Evolutionary conservation across 2,329 filamentous ascomycete species (phyloP).

Genomic region (Fusarium nisikadoi): DNA sequence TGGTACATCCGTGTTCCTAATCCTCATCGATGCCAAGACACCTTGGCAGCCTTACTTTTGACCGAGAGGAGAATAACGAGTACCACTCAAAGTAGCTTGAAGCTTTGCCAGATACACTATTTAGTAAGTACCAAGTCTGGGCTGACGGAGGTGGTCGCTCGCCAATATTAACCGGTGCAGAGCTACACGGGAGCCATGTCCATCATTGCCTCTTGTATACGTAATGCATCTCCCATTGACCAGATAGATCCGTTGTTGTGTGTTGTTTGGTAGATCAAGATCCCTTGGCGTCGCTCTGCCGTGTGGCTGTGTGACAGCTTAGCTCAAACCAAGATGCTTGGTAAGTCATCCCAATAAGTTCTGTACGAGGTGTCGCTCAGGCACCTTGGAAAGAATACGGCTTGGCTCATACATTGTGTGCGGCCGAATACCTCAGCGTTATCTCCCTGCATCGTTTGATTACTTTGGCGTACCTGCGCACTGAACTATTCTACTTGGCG

Average conservation of each 20-base stretch:
- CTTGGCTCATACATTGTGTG: conserved; percentile 7
- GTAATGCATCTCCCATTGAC: not conserved
- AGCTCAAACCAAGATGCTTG: conserved; percentile 23
- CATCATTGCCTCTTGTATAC: not conserved
- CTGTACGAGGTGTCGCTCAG: not conserved
- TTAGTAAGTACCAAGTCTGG: conserved; percentile 5
- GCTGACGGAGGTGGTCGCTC: conserved; percentile 19
- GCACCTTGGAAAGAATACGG: not conserved
- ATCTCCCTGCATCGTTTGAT: conserved; percentile 9
- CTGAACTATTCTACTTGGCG: conserved; percentile 22
- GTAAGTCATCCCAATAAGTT: conserved; percentile 13
- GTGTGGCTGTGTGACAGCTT: conserved; percentile 30
- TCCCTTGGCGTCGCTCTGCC: conserved; percentile 17
- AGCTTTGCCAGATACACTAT: not conserved
- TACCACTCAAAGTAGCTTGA: not conserved
- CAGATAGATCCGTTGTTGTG: not conserved
- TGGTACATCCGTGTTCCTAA: conserved; percentile 25
- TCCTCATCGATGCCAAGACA: conserved; percentile 6
- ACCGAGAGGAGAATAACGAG: not conserved
- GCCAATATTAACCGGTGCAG: not conserved
- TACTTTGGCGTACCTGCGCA: not conserved
- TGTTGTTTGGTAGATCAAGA: not conserved
- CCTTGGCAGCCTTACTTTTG: conserved; percentile 1
- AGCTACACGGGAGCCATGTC: not conserved
- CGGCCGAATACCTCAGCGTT: not conserved